These are phyloP conservation scores for Penicillium concentricum DNA, from an alignment of 2,329 filamentous ascomycete species.

Conservation along the genomic window DNA sequence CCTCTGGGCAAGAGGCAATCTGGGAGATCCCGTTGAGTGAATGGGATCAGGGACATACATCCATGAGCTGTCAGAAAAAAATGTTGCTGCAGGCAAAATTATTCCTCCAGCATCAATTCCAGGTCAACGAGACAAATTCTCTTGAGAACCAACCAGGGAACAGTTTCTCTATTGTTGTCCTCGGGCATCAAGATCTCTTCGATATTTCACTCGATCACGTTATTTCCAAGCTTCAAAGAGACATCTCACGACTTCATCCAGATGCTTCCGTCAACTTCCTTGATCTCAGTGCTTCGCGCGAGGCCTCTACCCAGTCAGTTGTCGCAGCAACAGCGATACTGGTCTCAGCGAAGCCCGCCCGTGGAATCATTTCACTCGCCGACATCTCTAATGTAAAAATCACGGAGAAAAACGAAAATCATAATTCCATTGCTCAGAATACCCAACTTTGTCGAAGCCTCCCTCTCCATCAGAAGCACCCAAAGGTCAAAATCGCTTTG, in stretches of 20 bases:
- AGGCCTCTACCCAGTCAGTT: background rate
- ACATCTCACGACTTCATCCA: background rate
- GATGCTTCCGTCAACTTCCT: background rate
- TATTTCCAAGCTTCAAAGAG: background rate
- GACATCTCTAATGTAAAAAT: background rate
- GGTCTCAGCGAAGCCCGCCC: background rate
- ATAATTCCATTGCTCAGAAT: background rate
- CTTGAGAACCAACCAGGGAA: background rate
- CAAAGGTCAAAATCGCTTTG: background rate
- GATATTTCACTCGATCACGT: background rate
- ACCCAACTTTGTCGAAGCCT: background rate
- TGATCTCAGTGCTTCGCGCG: background rate
- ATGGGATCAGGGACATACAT: background rate
- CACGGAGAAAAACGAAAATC: background rate
- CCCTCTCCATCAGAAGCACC: background rate
- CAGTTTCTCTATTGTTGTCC: background rate
- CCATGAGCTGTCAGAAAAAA: background rate
- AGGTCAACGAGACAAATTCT: background rate
- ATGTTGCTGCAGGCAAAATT: background rate
- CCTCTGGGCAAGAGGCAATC: background rate
- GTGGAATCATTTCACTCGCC: background rate
- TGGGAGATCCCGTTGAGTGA: background rate
- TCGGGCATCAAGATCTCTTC: background rate
- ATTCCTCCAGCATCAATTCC: background rate
- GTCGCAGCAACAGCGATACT: background rate